phyloP scores from a whole-genome alignment of 2,329 filamentous ascomycete genomes.

The Sporothrix variecibatus region DNA sequence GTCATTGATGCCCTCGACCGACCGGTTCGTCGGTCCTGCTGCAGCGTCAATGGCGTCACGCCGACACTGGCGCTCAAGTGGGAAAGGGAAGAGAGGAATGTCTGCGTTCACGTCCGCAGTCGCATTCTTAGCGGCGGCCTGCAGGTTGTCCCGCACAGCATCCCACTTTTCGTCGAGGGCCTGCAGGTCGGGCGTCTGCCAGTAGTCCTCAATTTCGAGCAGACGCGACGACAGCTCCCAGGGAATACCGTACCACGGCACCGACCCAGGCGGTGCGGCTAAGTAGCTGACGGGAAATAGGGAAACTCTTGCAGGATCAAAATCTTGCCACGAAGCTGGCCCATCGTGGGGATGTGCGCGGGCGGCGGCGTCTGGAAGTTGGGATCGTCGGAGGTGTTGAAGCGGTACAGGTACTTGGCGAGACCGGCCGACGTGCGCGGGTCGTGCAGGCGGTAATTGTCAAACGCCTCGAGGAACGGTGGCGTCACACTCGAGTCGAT shows the following conservation, averaged over 20 bases:
- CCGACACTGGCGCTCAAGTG: conserved; percentile 52
- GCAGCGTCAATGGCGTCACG: conserved; percentile 52
- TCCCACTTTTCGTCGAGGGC: conserved; percentile 51
- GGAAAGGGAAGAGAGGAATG: conserved; percentile 44
- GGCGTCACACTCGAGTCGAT: neutral
- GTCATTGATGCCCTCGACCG: conserved; percentile 52
- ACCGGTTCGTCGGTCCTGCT: conserved; percentile 47
- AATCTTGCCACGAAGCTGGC: conserved; percentile 48
- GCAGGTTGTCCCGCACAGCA: conserved; percentile 46
- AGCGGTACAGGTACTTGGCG: conserved; percentile 40
- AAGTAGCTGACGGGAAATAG: conserved; percentile 26
- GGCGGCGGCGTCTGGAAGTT: conserved; percentile 30
- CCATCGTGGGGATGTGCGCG: conserved; percentile 45
- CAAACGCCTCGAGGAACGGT: conserved; percentile 47
- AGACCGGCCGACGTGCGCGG: conserved; percentile 42
- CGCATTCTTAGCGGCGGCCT: conserved; percentile 38
- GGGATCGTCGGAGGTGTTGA: conserved; percentile 32
- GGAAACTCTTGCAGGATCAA: conserved; percentile 53
- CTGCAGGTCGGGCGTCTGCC: conserved; percentile 46
- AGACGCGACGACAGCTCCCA: conserved; percentile 46
- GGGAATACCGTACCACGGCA: conserved; percentile 44
- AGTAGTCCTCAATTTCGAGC: conserved; percentile 51
- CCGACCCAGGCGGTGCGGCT: neutral
- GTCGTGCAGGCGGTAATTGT: conserved; percentile 42
- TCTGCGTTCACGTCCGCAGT: neutral